Evolutionary conservation across 257 asterid genomes (phyloP).

Genomic region (Solanum pimpinellifolium): DNA sequence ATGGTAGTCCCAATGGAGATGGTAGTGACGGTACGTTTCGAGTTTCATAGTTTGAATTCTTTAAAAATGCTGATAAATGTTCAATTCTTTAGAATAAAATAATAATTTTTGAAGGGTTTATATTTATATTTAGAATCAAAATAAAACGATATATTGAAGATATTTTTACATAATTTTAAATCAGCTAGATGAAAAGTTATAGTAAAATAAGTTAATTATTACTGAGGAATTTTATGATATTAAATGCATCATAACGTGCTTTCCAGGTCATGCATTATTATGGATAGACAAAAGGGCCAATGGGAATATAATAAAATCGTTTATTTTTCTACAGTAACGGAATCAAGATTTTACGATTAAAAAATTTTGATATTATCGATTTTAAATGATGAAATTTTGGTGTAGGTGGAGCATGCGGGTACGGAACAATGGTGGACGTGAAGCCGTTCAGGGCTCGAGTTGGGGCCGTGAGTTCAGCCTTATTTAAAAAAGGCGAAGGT

Average conservation of each 20-base stretch:
- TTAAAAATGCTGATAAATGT: no score
- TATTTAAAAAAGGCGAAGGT: slow-evolving; percentile 81
- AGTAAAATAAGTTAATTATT: background rate
- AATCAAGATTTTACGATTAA: background rate
- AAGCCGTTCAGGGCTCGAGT: slow-evolving; percentile 86
- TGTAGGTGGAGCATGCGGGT: slow-evolving; percentile 87
- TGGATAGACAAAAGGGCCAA: background rate
- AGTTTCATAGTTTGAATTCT: background rate
- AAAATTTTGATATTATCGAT: background rate
- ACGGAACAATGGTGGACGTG: slow-evolving; percentile 88
- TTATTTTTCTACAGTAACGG: background rate
- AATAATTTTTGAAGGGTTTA: no score
- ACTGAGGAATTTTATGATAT: background rate
- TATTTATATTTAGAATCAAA: no score
- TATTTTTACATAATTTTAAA: no score
- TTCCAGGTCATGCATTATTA: background rate
- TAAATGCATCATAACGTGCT: background rate
- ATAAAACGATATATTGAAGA: no score
- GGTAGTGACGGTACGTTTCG: slow-evolving; percentile 54
- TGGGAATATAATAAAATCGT: background rate
- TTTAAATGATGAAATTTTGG: background rate
- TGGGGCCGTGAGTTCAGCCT: slow-evolving; percentile 85
- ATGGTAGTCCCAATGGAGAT: slow-evolving; percentile 92
- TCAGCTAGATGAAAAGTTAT: no score
- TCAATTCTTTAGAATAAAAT: no score